Percentiles rank a stretch among this genome's conserved stretches.
phyloP scores from a whole-genome alignment of 345 rosid genomes.

The Euphorbia lathyris region DNA sequence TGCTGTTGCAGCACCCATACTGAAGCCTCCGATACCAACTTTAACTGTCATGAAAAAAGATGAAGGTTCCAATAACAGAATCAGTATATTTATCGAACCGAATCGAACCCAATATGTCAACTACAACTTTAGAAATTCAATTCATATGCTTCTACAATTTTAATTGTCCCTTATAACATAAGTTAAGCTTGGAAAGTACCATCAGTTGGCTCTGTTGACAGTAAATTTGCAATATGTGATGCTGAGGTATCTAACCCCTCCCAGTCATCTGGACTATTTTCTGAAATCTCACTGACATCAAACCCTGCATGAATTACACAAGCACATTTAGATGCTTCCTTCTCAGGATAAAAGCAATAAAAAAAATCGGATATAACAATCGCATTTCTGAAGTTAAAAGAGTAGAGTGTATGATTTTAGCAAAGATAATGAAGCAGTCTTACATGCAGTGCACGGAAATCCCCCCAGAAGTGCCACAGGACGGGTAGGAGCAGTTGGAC shows the following conservation, averaged over 20 bases:
- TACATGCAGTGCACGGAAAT: slow-evolving; percentile 37
- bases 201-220: slow-evolving; percentile 36
- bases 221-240: slow-evolving; percentile 32
- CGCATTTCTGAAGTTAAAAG: background rate
- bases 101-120: background rate
- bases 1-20: slow-evolving; percentile 36
- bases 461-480: slow-evolving; percentile 33
- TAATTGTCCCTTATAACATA: background rate
- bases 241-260: slow-evolving; percentile 40
- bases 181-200: slow-evolving; percentile 14
- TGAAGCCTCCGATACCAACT: slow-evolving; percentile 37
- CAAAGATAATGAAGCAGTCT: background rate
- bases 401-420: no score
- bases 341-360: background rate
- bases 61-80: background rate
- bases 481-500: slow-evolving; percentile 37
- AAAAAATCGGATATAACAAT: background rate
- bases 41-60: slow-evolving; percentile 20
- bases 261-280: slow-evolving; percentile 30
- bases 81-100: background rate
- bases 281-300: slow-evolving; percentile 33
- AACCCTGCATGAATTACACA: slow-evolving; percentile 14
- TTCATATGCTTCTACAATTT: background rate
- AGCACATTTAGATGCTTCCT: background rate
- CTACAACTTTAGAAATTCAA: slow-evolving; percentile 3